These are phyloP conservation scores for Xylariaceae sp. DNA, from an alignment of 2,329 filamentous ascomycete genomes.

Conservation along the genomic window DNA sequence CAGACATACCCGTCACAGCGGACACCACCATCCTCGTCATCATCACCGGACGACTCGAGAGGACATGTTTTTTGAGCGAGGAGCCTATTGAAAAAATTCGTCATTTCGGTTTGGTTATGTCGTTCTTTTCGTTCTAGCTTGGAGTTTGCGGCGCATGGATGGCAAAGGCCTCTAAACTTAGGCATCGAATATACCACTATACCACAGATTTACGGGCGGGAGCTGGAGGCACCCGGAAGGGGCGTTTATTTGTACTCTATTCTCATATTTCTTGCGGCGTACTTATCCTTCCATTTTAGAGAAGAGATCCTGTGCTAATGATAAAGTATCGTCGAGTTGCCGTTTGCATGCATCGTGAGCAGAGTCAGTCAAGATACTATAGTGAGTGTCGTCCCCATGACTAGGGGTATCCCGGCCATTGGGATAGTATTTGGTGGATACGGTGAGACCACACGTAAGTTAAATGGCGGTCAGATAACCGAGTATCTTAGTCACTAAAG, in stretches of 20 bases:
- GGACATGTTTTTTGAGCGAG: neutral
- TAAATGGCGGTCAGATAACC: too few species aligned
- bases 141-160: constrained; percentile 21
- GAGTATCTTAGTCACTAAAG: too few species aligned
- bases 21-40: constrained; percentile 7
- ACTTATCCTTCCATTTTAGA: neutral
- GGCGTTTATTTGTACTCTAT: constrained; percentile 14
- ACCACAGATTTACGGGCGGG: constrained; percentile 4
- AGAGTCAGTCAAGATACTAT: too few species aligned
- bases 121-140: constrained; percentile 7
- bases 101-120: neutral
- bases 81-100: neutral
- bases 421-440: too few species aligned
- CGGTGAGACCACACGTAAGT: too few species aligned
- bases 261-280: neutral
- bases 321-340: neutral
- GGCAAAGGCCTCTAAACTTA: neutral
- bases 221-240: neutral
- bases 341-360: neutral
- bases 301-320: neutral
- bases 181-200: neutral
- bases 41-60: neutral
- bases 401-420: too few species aligned
- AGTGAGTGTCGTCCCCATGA: too few species aligned
- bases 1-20: constrained; percentile 14